phyloP scores from a whole-genome alignment of 768 basidiomycete genomes.

The Candolleomyces aberdarensis region DNA sequence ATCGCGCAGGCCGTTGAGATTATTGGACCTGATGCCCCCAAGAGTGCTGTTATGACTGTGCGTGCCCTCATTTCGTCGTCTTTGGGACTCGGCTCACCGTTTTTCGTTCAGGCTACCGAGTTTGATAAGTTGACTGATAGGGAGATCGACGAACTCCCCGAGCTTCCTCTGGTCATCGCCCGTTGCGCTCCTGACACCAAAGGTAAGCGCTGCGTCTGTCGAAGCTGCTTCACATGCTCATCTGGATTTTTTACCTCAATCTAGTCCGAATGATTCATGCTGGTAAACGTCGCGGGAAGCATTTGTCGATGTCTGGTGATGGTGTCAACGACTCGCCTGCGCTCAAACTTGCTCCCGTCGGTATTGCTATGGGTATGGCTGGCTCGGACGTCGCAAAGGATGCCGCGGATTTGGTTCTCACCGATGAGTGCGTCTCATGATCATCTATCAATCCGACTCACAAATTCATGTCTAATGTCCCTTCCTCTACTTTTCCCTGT shows the following conservation, averaged over 20 bases:
- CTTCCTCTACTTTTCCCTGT: neutral
- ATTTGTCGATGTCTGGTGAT: conserved; percentile 56
- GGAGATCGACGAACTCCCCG: conserved; percentile 45
- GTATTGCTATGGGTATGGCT: conserved; percentile 56
- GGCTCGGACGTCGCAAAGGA: conserved; percentile 56
- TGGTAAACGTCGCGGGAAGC: conserved; percentile 49
- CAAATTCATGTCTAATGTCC: neutral
- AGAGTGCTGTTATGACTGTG: conserved; percentile 35
- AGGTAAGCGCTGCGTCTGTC: no score
- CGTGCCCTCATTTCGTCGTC: no score
- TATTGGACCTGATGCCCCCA: conserved; percentile 35
- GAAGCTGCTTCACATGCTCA: no score
- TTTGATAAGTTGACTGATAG: conserved; percentile 53
- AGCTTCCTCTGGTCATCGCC: conserved; percentile 57
- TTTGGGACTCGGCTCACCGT: no score
- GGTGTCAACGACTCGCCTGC: conserved; percentile 62
- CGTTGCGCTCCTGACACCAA: conserved; percentile 56
- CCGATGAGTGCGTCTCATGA: conserved; percentile 40
- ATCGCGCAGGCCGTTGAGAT: conserved; percentile 51
- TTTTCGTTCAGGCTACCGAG: conserved; percentile 25
- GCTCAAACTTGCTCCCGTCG: conserved; percentile 51
- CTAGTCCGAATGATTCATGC: conserved; percentile 53
- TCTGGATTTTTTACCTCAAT: conserved; percentile 6
- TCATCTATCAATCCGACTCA: neutral
- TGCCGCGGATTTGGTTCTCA: conserved; percentile 52